Evolutionary conservation across 2,329 filamentous ascomycete genomes (phyloP).

Genomic region (Colletotrichum kahawae): DNA sequence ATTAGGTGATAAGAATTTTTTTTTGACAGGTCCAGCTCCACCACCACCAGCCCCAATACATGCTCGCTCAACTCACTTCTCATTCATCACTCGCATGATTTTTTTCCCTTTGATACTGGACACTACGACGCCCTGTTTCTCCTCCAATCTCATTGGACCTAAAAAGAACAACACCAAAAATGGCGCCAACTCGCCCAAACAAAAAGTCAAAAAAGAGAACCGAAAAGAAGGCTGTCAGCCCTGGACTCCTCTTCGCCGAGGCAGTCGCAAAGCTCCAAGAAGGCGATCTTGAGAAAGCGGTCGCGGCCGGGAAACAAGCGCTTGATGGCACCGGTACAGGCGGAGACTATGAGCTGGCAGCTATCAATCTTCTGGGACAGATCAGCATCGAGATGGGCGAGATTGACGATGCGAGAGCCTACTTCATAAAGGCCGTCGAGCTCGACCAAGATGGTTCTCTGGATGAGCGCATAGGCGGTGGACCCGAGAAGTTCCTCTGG

Average conservation of each 20-base stretch:
- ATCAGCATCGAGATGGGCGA: conserved; percentile 85
- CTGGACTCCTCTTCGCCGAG: conserved; percentile 38
- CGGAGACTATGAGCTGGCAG: conserved; percentile 63
- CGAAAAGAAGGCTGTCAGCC: conserved; percentile 26
- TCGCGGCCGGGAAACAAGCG: conserved; percentile 45
- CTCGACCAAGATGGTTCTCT: conserved; percentile 78
- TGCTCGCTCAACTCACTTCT: neutral
- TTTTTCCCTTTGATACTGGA: neutral
- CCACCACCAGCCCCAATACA: neutral
- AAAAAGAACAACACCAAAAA: conserved; percentile 21
- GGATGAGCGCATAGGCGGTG: conserved; percentile 76
- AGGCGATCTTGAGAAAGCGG: conserved; percentile 46
- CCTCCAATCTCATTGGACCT: neutral
- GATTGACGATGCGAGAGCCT: conserved; percentile 72
- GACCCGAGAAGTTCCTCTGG: conserved; percentile 93
- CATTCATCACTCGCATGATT: neutral
- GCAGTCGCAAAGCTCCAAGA: conserved; percentile 47
- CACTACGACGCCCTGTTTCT: neutral
- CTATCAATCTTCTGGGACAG: conserved; percentile 79
- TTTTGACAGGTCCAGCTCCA: neutral
- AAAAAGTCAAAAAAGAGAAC: conserved; percentile 40
- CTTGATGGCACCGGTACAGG: conserved; percentile 47
- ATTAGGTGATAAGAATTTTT: conserved; percentile 20
- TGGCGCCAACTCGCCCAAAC: conserved; percentile 47
- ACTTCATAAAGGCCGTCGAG: conserved; percentile 74